phyloP scores from a whole-genome alignment of 768 basidiomycete genomes.

The Tulasnella sp. region DNA sequence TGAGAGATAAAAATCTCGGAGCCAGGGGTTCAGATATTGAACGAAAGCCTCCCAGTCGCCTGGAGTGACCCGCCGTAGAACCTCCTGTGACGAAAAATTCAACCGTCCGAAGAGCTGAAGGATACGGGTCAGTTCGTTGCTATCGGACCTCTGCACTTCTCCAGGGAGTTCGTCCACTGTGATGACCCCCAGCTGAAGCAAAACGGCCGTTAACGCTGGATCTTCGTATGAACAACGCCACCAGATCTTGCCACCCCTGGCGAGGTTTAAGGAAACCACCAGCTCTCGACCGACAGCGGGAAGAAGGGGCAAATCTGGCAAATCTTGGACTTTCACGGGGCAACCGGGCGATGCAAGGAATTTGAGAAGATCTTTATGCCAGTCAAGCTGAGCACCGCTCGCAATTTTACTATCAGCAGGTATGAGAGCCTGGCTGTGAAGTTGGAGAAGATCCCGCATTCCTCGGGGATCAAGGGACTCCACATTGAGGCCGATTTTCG shows the following conservation, averaged over 20 bases:
- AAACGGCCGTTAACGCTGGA: background rate
- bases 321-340: background rate
- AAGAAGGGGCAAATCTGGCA: conserved; percentile 4
- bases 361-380: conserved; percentile 2
- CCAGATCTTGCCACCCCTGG: background rate
- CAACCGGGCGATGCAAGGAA: background rate
- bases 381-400: background rate
- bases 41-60: background rate
- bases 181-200: background rate
- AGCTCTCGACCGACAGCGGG: background rate
- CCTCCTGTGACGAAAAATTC: background rate
- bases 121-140: background rate
- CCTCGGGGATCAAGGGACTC: conserved; percentile 10
- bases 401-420: background rate
- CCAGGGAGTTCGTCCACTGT: background rate
- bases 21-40: background rate
- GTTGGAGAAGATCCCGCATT: conserved; percentile 6
- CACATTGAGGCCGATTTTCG: background rate
- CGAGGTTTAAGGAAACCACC: background rate
- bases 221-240: background rate
- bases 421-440: background rate
- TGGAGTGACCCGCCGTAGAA: background rate
- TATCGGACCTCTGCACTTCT: background rate
- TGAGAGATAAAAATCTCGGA: background rate
- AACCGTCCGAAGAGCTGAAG: background rate